Conservation (phyloP, 306 rosid genomes). For the Ormosia semicastrata region DNA sequence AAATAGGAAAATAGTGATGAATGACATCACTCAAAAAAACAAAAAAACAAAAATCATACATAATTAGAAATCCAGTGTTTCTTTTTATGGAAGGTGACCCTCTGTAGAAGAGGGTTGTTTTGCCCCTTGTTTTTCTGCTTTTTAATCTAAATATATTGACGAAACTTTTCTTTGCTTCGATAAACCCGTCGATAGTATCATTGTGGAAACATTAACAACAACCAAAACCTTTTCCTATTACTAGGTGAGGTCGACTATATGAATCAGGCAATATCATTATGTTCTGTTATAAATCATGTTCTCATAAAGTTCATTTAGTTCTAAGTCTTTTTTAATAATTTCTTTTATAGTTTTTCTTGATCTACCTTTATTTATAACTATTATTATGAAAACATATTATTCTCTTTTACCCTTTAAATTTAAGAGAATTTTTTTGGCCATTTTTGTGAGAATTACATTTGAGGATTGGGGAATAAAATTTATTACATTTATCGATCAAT, state of each 20-base stretch:
- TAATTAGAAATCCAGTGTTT: not conserved
- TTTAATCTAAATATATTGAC: not conserved
- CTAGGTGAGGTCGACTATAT: too few species aligned
- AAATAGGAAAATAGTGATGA: not conserved
- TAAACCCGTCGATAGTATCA: not conserved
- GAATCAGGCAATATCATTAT: too few species aligned
- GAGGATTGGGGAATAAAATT: not conserved
- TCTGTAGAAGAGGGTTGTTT: not conserved
- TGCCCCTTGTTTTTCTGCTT: not conserved
- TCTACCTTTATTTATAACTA: too few species aligned
- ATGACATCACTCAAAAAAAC: too few species aligned
- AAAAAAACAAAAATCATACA: too few species aligned
- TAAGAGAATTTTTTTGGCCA: not conserved
- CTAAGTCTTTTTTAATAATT: too few species aligned
- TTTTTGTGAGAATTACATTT: not conserved
- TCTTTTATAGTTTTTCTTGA: too few species aligned
- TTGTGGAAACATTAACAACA: too few species aligned
- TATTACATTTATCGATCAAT: not conserved
- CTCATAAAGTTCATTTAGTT: too few species aligned
- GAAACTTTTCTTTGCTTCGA: not conserved
- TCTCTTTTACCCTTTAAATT: not conserved
- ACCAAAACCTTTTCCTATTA: too few species aligned
- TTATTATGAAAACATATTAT: not conserved
- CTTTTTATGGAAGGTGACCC: not conserved
- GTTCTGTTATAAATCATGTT: too few species aligned